Conservation (phyloP, 1,284 basidiomycete genomes). For the Trichosporon sp. region DNA sequence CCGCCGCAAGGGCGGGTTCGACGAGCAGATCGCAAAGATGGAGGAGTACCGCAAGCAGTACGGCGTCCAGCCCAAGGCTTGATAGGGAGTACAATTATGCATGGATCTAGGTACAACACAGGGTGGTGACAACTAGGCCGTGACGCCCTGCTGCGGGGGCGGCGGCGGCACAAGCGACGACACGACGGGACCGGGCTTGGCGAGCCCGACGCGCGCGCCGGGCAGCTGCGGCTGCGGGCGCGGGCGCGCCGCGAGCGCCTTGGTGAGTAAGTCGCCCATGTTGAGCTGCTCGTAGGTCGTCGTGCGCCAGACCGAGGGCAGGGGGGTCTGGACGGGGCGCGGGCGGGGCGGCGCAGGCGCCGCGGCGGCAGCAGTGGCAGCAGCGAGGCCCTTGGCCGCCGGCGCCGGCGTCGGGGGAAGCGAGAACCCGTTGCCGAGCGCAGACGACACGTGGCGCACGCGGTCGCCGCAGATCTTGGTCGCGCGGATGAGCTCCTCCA, state of each 20-base stretch:
- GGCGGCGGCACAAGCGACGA: constrained; percentile 4
- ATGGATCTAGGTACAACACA: constrained; percentile 2
- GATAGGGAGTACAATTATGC: constrained; percentile 4
- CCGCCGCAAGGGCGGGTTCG: constrained; percentile 59
- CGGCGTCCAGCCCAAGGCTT: constrained; percentile 52
- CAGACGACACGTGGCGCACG: constrained; percentile 5
- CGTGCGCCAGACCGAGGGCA: constrained; percentile 24
- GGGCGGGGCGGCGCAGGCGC: not conserved
- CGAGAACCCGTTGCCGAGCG: not conserved
- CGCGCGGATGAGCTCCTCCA: constrained; percentile 57
- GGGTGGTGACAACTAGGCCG: constrained; percentile 10
- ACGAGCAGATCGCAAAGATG: constrained; percentile 69
- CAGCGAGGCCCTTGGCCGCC: not conserved
- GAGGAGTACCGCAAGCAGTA: constrained; percentile 74
- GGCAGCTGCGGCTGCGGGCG: constrained; percentile 8
- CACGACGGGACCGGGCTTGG: constrained; percentile 16
- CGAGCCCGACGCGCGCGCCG: not conserved
- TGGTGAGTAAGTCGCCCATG: constrained; percentile 38
- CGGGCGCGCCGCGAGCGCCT: constrained; percentile 37
- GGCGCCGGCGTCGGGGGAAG: not conserved
- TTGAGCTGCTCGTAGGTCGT: constrained; percentile 30
- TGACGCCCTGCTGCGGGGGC: constrained; percentile 8
- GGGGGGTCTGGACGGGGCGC: not conserved
- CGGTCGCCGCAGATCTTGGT: constrained; percentile 58
- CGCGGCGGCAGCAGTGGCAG: constrained; percentile 3